Base-by-base conservation (phyloP, 2,329 filamentous ascomycete genomes). In the Pseudocercospora fuligena region DNA sequence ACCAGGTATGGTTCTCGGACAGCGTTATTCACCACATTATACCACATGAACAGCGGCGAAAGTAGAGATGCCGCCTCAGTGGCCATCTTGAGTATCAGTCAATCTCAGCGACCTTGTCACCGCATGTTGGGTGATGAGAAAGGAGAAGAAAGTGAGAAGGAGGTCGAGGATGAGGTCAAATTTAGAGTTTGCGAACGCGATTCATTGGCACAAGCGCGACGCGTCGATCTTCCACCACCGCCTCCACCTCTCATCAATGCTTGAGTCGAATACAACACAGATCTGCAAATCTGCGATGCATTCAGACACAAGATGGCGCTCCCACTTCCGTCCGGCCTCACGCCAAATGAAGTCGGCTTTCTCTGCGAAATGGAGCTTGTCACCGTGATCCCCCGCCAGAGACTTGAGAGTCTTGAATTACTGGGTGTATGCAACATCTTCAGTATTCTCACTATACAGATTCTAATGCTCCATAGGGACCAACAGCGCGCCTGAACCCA, bases 301-400 rank as follows among this genome's bases (percentile, higher is more conserved):
- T 49, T 61, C 40, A 25, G 47, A 69, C 43, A 67, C 65, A 67
- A 47, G 74, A 89, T 90, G 88, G 87, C 87, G 60, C 84, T 89
- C 71, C 86, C 87, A 70, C 82, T 89, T 49, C 86, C 86, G 46
- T 83, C 86, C 69, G 87, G 90, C 79, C 86, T 97, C 53, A 90
- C 92, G 73, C 93, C 95, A 66, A 85, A 92, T 70, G 95, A 99
- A 82, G 91, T 96, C 54, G 92, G 93, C 60, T 99, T 98, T 77
- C 84, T 98, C 29, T 97, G 94, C 80, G 95, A 99, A 82, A 98
- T 97, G 93, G 94, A 98, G 82, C 88, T 93, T 75, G 91, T 99
- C 64, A 97, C 94, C 0, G 87, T 99, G 23, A 89, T 98, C 59
- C 95, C 95, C 40, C 92, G 95, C 62, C 94, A 98, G 79, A 88